phyloP scores from a whole-genome alignment of 768 basidiomycete genomes.

The Cyclocybe cylindracea region DNA sequence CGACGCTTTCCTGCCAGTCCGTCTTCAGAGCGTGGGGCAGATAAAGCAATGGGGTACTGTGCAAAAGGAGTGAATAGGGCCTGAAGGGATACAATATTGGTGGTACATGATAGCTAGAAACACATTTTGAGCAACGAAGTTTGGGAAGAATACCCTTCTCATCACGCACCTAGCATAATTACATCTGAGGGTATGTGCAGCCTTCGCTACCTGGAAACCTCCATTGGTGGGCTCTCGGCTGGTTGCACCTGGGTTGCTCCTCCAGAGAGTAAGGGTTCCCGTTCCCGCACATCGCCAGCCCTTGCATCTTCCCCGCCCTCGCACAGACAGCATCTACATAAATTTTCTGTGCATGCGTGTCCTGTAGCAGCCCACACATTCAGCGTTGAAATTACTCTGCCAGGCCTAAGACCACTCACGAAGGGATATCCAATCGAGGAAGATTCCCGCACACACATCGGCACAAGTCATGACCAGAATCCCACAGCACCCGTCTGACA shows the following conservation, averaged over 20 bases:
- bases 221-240: no score
- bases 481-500: slow-evolving; percentile 30
- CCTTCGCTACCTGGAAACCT: no score
- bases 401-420: slow-evolving; percentile 23
- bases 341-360: slow-evolving; percentile 34
- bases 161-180: no score
- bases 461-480: slow-evolving; percentile 30
- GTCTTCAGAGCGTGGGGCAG: no score
- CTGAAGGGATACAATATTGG: no score
- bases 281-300: slow-evolving; percentile 25
- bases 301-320: not conserved
- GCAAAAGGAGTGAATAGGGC: no score
- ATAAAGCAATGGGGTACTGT: no score
- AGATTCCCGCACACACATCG: slow-evolving; percentile 37
- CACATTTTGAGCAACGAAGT: no score
- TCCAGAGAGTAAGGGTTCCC: slow-evolving; percentile 24
- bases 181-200: no score
- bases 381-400: not conserved
- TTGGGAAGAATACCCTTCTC: no score
- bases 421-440: slow-evolving; percentile 38
- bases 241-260: slow-evolving; percentile 11
- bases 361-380: slow-evolving; percentile 20
- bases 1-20: no score
- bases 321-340: slow-evolving; percentile 25
- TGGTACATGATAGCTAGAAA: no score